Percentiles rank a stretch among this genome's conserved stretches.
Evolutionary conservation across 2,329 filamentous ascomycete genomes (phyloP).

Genomic region (Botrytis medusae): DNA sequence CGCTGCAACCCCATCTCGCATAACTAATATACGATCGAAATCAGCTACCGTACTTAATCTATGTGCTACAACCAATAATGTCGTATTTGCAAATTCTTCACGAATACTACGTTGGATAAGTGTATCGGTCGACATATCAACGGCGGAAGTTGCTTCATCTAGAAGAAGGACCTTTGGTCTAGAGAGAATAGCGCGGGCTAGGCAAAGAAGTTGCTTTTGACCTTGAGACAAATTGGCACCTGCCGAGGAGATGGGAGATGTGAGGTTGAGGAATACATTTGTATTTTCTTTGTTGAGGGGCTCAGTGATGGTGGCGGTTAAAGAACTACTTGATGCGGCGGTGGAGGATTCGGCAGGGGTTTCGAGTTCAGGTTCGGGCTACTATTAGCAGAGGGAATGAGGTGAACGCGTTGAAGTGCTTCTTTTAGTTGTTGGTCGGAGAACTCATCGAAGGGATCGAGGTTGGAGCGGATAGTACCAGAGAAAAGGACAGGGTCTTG

Average conservation of each 20-base stretch:
- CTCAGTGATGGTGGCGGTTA: background rate
- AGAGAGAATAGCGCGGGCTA: slow-evolving; percentile 68
- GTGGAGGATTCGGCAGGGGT: slow-evolving; percentile 16
- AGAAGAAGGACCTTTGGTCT: slow-evolving; percentile 73
- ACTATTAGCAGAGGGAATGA: slow-evolving; percentile 52
- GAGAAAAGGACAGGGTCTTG: slow-evolving; percentile 81
- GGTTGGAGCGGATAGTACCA: slow-evolving; percentile 79
- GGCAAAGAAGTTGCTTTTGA: slow-evolving; percentile 71
- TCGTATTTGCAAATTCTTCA: slow-evolving; percentile 67
- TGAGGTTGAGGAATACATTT: slow-evolving; percentile 64
- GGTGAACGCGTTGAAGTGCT: slow-evolving; percentile 81
- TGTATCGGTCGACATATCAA: slow-evolving; percentile 72
- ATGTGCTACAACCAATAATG: slow-evolving; percentile 71
- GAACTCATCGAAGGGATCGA: slow-evolving; percentile 85
- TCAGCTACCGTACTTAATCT: slow-evolving; percentile 72
- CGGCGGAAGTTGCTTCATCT: slow-evolving; percentile 74
- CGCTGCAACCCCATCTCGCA: slow-evolving; percentile 65
- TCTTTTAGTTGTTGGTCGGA: slow-evolving; percentile 84
- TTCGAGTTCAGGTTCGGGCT: slow-evolving; percentile 12
- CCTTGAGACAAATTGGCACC: slow-evolving; percentile 73
- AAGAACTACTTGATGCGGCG: slow-evolving; percentile 1
- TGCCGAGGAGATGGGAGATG: slow-evolving; percentile 63
- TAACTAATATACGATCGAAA: slow-evolving; percentile 73
- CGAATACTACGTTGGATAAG: slow-evolving; percentile 72
- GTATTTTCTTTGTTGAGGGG: slow-evolving; percentile 51